These are phyloP conservation scores for Erythrophleum fordii DNA, from an alignment of 306 rosid species.

Conservation along the genomic window DNA sequence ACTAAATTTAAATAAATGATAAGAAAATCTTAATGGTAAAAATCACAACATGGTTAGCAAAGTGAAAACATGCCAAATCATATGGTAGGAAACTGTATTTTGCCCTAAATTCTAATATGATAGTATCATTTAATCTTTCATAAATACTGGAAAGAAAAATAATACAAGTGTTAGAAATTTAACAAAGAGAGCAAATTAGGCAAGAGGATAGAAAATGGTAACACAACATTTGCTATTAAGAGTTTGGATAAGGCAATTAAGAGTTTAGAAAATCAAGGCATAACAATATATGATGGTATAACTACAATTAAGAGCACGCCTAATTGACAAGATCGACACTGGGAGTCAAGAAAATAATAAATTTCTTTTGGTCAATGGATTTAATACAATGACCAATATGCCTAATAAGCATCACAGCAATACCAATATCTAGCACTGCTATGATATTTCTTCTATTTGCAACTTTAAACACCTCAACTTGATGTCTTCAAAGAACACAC, in stretches of 20 bases:
- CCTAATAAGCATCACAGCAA: constrained; percentile 72
- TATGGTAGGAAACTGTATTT: too few relatives aligned
- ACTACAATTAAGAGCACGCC: constrained; percentile 39
- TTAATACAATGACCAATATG: constrained; percentile 45
- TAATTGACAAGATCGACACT: constrained; percentile 75
- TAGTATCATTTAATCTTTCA: neutral
- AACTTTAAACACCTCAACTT: constrained; percentile 56
- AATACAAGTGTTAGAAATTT: neutral
- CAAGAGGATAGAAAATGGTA: neutral
- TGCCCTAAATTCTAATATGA: too few relatives aligned
- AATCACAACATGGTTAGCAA: too few relatives aligned
- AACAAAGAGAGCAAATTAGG: neutral
- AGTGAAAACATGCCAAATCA: too few relatives aligned
- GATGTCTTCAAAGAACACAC: constrained; percentile 46
- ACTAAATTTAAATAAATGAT: too few relatives aligned
- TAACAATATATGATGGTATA: neutral
- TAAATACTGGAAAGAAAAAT: neutral
- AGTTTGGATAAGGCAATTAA: too few relatives aligned
- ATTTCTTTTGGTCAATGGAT: constrained; percentile 42
- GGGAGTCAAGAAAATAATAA: constrained; percentile 72
- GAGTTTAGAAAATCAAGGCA: neutral
- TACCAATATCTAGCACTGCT: constrained; percentile 75
- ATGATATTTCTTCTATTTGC: constrained; percentile 65
- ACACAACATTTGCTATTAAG: too few relatives aligned
- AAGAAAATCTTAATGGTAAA: too few relatives aligned